Evolutionary conservation across 164 flowering plant genomes (phyloP), one percentile per base, ranked within the genome.

Genomic region (Nymphaea thermarum): DNA sequence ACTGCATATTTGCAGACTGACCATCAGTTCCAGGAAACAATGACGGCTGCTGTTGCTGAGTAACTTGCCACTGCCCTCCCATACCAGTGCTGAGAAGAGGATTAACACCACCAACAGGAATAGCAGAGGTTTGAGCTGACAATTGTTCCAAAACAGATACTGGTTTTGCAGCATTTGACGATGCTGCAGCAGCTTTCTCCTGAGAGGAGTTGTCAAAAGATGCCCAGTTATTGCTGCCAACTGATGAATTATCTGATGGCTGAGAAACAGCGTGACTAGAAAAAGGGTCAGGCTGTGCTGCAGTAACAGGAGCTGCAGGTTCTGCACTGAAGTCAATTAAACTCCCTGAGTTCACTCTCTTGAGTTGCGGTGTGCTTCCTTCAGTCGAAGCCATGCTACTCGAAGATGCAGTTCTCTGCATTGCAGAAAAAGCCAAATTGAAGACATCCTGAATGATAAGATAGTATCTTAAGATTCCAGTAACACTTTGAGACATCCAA

Each of bases 361-460:
- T 88, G 47, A 78, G 69, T 79, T 90, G 93, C 60, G 72, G 76
- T 43, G 79, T 80, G 67, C 79, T 85, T 59, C 77, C 90, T 72
- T 83, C 84, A 41, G 77, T 62, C 43, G 93, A 88, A 69, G 82
- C 90, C 79, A 95, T 71, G 81, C 91, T 88, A 77, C 90, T 82
- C 63, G 98, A 92, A 74, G 96, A 90, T 65, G 83, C 87, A 72
- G 84, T 83, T 80, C 93, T 86, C 98, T 95, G 93, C 72, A 82
- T 80, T 60, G 14, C 66, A n/a, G 72, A 15, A 8, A 51, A 51
- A 51, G 14, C 12, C 57, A 51, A 51, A 51, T 8, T 51, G 57
- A 8, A 51, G 14, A 51, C 57, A 10, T 8, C 14, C 57, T 15
- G 14, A 51, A 5, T 25, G 36, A 25, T 25, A 25, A 25, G 36